phyloP scores from a whole-genome alignment of 2,329 filamentous ascomycete species.

The Ophiostoma sp. region DNA sequence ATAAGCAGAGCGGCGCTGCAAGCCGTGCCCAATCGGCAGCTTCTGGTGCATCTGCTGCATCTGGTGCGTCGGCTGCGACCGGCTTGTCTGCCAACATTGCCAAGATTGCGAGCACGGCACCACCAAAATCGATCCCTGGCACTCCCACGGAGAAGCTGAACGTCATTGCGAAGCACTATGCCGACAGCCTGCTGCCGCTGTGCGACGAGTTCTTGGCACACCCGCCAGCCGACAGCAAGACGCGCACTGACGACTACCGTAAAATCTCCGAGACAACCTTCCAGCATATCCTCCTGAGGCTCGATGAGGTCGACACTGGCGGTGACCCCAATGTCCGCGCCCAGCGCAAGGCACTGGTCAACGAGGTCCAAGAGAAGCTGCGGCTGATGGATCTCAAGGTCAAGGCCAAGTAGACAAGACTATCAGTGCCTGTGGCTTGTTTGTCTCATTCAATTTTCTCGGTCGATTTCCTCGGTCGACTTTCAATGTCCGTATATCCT shows the following conservation, averaged over 20 bases:
- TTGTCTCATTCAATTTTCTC: too few relatives aligned
- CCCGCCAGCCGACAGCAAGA: slow-evolving; percentile 62
- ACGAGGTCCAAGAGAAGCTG: slow-evolving; percentile 62
- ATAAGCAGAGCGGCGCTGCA: slow-evolving; percentile 33
- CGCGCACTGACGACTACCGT: slow-evolving; percentile 68
- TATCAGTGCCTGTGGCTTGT: neutral
- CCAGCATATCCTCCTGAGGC: slow-evolving; percentile 68
- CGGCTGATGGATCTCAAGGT: slow-evolving; percentile 54
- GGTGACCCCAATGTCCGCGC: slow-evolving; percentile 60
- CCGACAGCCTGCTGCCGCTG: slow-evolving; percentile 58
- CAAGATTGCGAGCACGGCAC: slow-evolving; percentile 26
- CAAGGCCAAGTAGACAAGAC: slow-evolving; percentile 1
- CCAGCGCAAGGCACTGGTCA: slow-evolving; percentile 67
- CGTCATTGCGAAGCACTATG: slow-evolving; percentile 60
- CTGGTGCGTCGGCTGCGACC: slow-evolving; percentile 31
- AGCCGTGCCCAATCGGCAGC: slow-evolving; percentile 39
- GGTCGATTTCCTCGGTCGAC: neutral
- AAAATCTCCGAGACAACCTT: slow-evolving; percentile 70
- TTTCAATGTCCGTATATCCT: neutral
- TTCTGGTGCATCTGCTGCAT: slow-evolving; percentile 18
- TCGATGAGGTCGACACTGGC: slow-evolving; percentile 70
- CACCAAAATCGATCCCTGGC: slow-evolving; percentile 37
- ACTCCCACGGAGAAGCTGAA: slow-evolving; percentile 58
- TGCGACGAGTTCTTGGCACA: slow-evolving; percentile 56
- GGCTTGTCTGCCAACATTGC: slow-evolving; percentile 22